Evolutionary conservation across 768 basidiomycete genomes (phyloP).

Genomic region (Mycena galericulata): DNA sequence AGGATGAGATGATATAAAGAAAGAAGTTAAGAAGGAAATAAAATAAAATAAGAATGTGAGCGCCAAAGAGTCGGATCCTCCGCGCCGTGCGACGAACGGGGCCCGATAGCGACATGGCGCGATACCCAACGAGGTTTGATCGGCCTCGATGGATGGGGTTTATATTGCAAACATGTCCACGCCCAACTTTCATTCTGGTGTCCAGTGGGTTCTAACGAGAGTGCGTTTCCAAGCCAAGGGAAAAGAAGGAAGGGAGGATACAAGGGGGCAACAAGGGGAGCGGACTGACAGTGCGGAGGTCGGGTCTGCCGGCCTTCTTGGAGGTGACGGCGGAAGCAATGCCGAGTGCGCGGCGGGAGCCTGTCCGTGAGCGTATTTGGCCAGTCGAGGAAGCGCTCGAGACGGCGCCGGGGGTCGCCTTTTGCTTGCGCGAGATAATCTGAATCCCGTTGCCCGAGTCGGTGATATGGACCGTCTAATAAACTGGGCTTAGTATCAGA

Average conservation of each 20-base stretch:
- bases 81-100: constrained; percentile 71
- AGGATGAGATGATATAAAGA: constrained; percentile 31
- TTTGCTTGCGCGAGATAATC: constrained; percentile 74
- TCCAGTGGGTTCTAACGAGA: constrained; percentile 96
- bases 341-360: constrained; percentile 77
- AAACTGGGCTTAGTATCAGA: not conserved
- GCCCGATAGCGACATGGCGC: constrained; percentile 85
- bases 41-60: constrained; percentile 56
- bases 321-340: constrained; percentile 64
- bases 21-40: constrained; percentile 31
- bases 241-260: constrained; percentile 9
- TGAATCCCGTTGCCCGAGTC: constrained; percentile 68
- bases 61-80: constrained; percentile 79
- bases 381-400: constrained; percentile 59
- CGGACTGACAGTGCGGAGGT: constrained; percentile 79
- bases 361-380: constrained; percentile 75
- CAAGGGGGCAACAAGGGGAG: constrained; percentile 29
- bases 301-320: constrained; percentile 81
- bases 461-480: constrained; percentile 74
- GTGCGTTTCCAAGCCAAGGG: constrained; percentile 59
- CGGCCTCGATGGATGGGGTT: constrained; percentile 59
- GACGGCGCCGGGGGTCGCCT: constrained; percentile 65
- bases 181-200: constrained; percentile 84
- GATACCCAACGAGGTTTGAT: constrained; percentile 70
- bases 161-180: constrained; percentile 95